These are phyloP conservation scores for Talaromyces albobiverticillius DNA, from an alignment of 2,329 filamentous ascomycete species.

Conservation along the genomic window DNA sequence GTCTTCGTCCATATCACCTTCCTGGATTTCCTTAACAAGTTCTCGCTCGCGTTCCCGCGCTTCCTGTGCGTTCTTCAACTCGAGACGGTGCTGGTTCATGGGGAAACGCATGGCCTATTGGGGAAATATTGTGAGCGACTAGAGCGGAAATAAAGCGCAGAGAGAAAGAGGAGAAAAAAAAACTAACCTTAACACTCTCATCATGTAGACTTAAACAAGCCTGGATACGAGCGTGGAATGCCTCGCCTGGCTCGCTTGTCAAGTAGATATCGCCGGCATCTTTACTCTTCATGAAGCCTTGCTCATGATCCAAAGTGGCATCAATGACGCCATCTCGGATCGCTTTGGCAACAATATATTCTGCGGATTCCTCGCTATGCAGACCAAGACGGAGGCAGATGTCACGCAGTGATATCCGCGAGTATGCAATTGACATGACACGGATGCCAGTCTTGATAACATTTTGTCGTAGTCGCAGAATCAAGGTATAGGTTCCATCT, in stretches of 20 bases:
- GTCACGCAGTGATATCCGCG: slow-evolving; percentile 91
- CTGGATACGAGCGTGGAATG: slow-evolving; percentile 93
- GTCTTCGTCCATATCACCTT: slow-evolving; percentile 94
- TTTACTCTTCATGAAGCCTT: slow-evolving; percentile 98
- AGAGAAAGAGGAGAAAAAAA: not conserved
- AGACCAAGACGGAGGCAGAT: slow-evolving; percentile 94
- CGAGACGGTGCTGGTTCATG: slow-evolving; percentile 97
- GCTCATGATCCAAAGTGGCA: slow-evolving; percentile 88
- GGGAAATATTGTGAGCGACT: slow-evolving; percentile 8
- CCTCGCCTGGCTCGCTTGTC: slow-evolving; percentile 91
- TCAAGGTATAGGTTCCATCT: slow-evolving; percentile 92
- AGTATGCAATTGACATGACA: slow-evolving; percentile 98
- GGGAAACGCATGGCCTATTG: slow-evolving; percentile 92
- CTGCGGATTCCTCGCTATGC: slow-evolving; percentile 92
- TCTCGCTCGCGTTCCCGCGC: slow-evolving; percentile 95
- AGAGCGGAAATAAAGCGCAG: not conserved
- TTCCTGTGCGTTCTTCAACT: slow-evolving; percentile 97
- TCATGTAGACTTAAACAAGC: slow-evolving; percentile 91
- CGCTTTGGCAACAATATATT: slow-evolving; percentile 98
- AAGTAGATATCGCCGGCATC: slow-evolving; percentile 94
- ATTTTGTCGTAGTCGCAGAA: slow-evolving; percentile 91
- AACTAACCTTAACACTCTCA: slow-evolving; percentile 88
- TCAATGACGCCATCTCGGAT: slow-evolving; percentile 97
- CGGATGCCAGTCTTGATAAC: slow-evolving; percentile 99
- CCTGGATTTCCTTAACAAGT: slow-evolving; percentile 97